Conservation (phyloP, 2,329 filamentous ascomycete species). For the Sarocladium strictum region DNA sequence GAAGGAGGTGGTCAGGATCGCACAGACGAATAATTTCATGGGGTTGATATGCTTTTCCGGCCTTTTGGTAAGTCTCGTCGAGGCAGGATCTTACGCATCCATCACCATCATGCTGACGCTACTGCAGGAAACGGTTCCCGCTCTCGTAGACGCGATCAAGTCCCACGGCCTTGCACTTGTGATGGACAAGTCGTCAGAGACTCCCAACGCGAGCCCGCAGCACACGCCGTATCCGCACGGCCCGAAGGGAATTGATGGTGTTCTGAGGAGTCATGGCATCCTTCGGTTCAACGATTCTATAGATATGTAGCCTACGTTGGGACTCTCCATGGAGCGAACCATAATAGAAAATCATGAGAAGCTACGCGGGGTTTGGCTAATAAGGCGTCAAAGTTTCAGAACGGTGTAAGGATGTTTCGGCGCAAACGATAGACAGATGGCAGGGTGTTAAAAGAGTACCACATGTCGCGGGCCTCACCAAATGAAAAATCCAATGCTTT, state of each 20-base stretch:
- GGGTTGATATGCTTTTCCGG: conserved; percentile 85
- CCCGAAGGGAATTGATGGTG: conserved; percentile 79
- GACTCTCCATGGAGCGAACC: background rate
- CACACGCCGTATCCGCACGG: conserved; percentile 52
- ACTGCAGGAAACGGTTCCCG: conserved; percentile 82
- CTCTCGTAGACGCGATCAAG: conserved; percentile 88
- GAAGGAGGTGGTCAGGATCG: conserved; percentile 90
- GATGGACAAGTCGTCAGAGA: conserved; percentile 70
- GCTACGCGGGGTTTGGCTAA: too few species aligned
- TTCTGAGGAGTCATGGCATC: conserved; percentile 80
- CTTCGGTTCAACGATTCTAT: conserved; percentile 91
- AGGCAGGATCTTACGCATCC: background rate
- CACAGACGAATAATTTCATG: conserved; percentile 97
- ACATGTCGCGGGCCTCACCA: too few species aligned
- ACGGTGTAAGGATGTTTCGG: background rate
- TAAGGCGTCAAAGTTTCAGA: background rate
- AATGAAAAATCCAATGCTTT: too few species aligned
- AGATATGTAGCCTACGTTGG: conserved; percentile 46
- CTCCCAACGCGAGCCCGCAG: conserved; percentile 31
- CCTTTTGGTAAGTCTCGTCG: conserved; percentile 61
- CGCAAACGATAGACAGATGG: background rate
- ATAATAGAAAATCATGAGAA: background rate
- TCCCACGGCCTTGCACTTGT: conserved; percentile 89
- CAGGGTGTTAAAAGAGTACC: background rate
- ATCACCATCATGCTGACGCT: background rate